Conservation (phyloP, 768 basidiomycete species). For the Kwoniella dendrophila region DNA sequence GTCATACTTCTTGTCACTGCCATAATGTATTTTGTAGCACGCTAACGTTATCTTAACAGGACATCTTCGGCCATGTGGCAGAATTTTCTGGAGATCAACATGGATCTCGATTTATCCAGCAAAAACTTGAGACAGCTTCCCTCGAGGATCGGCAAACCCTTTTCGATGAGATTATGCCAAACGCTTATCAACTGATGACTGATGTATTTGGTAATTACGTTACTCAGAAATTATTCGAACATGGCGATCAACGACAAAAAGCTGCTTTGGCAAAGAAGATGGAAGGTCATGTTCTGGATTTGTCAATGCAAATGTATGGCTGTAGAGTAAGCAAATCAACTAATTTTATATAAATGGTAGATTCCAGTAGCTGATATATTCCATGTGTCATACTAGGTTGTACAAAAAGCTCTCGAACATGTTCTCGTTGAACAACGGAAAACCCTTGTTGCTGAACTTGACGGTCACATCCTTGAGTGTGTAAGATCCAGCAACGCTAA, state of each 20-base stretch:
- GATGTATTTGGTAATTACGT: slow-evolving; percentile 98
- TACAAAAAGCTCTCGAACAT: slow-evolving; percentile 74
- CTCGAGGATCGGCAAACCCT: slow-evolving; percentile 75
- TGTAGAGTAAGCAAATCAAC: slow-evolving; percentile 69
- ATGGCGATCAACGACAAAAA: slow-evolving; percentile 76
- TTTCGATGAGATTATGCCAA: slow-evolving; percentile 86
- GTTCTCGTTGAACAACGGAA: slow-evolving; percentile 77
- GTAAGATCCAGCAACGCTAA: slow-evolving; percentile 92
- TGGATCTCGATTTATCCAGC: slow-evolving; percentile 97
- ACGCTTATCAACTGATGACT: slow-evolving; percentile 74
- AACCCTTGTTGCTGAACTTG: slow-evolving; percentile 73
- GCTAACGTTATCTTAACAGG: slow-evolving; percentile 62
- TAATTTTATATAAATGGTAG: background rate
- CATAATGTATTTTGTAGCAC: too few relatives aligned
- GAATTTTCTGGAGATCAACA: slow-evolving; percentile 95
- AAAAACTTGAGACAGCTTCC: slow-evolving; percentile 74
- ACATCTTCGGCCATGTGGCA: slow-evolving; percentile 78
- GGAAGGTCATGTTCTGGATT: slow-evolving; percentile 72
- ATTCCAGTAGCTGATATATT: background rate
- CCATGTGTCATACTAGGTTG: slow-evolving; percentile 11
- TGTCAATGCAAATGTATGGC: slow-evolving; percentile 91
- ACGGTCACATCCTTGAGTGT: slow-evolving; percentile 76
- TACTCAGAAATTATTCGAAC: slow-evolving; percentile 89
- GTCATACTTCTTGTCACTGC: background rate
- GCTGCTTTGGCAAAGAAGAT: slow-evolving; percentile 69